phyloP scores from a whole-genome alignment of 23 red algal species.

The Gracilaria domingensis region DNA sequence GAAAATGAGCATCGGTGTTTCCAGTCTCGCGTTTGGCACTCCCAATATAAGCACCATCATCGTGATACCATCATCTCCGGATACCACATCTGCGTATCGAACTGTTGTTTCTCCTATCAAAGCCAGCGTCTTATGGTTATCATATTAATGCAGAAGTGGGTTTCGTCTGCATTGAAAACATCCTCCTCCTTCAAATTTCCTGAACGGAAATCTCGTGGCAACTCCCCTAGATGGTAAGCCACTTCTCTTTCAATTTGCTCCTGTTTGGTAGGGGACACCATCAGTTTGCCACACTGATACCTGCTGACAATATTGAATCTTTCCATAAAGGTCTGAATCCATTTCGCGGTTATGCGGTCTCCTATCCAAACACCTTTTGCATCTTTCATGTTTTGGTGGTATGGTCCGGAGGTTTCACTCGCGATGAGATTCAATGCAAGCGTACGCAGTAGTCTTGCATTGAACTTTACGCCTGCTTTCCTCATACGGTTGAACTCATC shows the following conservation, averaged over 20 bases:
- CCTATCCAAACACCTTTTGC: neutral
- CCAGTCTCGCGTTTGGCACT: too few species aligned
- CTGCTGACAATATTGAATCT: neutral
- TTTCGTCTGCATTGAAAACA: conserved; percentile 41
- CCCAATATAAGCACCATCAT: too few species aligned
- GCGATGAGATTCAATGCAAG: neutral
- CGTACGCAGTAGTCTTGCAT: neutral
- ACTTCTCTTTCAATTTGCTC: conserved; percentile 36
- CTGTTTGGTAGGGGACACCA: conserved; percentile 15
- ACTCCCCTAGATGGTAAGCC: conserved; percentile 4
- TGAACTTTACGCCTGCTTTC: conserved; percentile 21
- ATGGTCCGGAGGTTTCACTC: neutral
- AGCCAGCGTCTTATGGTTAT: conserved; percentile 25
- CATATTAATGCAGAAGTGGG: conserved; percentile 42
- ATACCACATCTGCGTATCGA: too few species aligned
- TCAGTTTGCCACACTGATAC: conserved; percentile 22
- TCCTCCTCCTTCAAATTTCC: neutral
- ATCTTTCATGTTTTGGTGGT: neutral
- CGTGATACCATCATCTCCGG: too few species aligned
- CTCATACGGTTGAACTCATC: conserved; percentile 32
- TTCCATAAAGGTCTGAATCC: conserved; percentile 13
- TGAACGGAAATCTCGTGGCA: neutral
- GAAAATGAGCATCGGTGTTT: too few species aligned
- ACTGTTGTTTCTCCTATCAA: too few species aligned
- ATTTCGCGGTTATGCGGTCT: neutral